These are phyloP conservation scores for Byssochlamys sp. DNA, from an alignment of 2,329 filamentous ascomycete genomes.

Conservation along the genomic window DNA sequence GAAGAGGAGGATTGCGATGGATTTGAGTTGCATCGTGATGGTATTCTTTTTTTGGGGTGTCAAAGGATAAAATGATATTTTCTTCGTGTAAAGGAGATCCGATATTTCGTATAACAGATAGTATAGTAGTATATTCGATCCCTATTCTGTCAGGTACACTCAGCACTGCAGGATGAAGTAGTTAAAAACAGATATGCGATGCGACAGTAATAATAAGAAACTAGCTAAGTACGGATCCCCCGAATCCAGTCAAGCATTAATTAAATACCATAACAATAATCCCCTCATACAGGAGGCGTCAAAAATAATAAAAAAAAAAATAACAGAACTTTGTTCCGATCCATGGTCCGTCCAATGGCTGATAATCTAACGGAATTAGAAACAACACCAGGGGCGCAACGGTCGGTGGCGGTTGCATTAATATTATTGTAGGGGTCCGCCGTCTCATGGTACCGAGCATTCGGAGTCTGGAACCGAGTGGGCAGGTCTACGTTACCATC, in stretches of 20 bases:
- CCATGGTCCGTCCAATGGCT: background rate
- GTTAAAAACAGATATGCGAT: background rate
- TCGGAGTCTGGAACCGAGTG: background rate
- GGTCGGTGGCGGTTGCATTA: background rate
- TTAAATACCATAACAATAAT: background rate
- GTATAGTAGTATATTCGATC: no score
- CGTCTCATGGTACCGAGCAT: background rate
- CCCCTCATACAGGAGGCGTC: background rate
- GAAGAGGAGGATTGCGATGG: constrained; percentile 1
- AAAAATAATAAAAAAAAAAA: background rate
- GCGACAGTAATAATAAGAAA: background rate
- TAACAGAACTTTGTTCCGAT: background rate
- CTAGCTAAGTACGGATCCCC: background rate
- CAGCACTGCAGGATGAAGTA: no score
- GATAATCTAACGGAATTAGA: background rate
- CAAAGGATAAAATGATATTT: background rate
- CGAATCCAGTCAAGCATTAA: background rate
- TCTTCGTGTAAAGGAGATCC: no score
- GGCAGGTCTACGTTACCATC: background rate
- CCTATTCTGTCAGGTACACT: no score
- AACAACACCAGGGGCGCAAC: background rate
- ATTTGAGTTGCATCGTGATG: constrained; percentile 3
- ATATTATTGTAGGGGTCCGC: background rate
- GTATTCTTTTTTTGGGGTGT: background rate
- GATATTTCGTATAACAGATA: no score